Evolutionary conservation across 2,329 filamentous ascomycete species (phyloP).

Genomic region (Chrysoporthe deuterocubensis): DNA sequence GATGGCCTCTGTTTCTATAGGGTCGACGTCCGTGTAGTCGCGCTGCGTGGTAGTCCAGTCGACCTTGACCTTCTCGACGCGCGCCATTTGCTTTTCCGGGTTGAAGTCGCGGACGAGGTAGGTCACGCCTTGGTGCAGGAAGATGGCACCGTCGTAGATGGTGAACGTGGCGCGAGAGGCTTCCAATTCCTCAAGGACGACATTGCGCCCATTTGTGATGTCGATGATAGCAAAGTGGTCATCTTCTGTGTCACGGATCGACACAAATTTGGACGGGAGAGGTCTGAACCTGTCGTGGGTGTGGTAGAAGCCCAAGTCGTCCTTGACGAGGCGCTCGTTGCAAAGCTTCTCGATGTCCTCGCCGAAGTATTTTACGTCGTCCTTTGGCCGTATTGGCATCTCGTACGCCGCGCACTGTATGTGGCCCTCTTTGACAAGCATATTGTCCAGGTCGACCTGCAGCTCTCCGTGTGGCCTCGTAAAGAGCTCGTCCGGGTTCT

Average conservation of each 20-base stretch:
- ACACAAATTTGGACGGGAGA: slow-evolving; percentile 78
- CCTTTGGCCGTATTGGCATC: slow-evolving; percentile 82
- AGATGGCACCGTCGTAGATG: slow-evolving; percentile 95
- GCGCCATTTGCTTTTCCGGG: slow-evolving; percentile 79
- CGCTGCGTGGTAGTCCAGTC: slow-evolving; percentile 95
- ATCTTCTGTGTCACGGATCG: slow-evolving; percentile 85
- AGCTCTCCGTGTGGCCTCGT: slow-evolving; percentile 87
- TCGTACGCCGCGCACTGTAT: slow-evolving; percentile 95
- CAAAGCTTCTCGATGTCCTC: slow-evolving; percentile 72
- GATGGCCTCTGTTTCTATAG: slow-evolving; percentile 87
- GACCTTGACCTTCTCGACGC: slow-evolving; percentile 86
- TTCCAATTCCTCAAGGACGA: slow-evolving; percentile 93
- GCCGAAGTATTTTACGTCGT: slow-evolving; percentile 81
- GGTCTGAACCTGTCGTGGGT: slow-evolving; percentile 88
- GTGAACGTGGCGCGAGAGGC: slow-evolving; percentile 94
- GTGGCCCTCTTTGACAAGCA: slow-evolving; percentile 90
- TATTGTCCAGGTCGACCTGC: slow-evolving; percentile 89
- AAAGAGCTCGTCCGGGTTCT: slow-evolving; percentile 91
- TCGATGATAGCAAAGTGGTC: slow-evolving; percentile 95
- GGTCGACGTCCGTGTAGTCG: slow-evolving; percentile 93
- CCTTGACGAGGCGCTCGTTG: slow-evolving; percentile 72
- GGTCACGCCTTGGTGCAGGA: slow-evolving; percentile 91
- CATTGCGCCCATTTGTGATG: slow-evolving; percentile 78
- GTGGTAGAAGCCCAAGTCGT: slow-evolving; percentile 83
- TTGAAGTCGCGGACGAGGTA: slow-evolving; percentile 91